Base-by-base conservation (phyloP, 768 basidiomycete species). In the Boletus sensibilis region DNA sequence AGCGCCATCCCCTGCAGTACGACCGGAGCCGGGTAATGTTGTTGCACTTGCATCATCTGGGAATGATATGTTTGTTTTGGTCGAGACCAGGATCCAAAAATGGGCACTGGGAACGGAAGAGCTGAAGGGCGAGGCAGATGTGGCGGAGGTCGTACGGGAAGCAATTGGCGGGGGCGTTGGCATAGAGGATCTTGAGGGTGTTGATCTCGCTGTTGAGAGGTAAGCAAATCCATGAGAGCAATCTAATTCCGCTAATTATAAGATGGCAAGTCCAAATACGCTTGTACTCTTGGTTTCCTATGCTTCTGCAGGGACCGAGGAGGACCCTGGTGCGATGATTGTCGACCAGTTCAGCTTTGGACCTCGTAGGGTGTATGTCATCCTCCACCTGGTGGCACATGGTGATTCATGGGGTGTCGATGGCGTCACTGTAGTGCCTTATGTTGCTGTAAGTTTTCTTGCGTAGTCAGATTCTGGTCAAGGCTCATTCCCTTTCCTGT, bases 201-300 rank as follows among this genome's bases (percentile, higher is more conserved):
- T 91, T 44, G 90, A 92, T 74, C 61, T 91, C 34, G 81, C 81
- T 7, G 68, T 87, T 18, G 82, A 85, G 52, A 76, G 76, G 87
- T 87, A 55, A 51, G 78, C 58, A 58, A 52, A 23, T 42, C 5
- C 33, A 44, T 27, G n/a, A 41, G 14, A 38, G 3, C 10, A 21
- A 14, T 39, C 14, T n/a, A 20, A 12, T 11, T n/a, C 43, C 13
- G 42, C 52, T 63, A 25, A 66, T 20, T 20, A 35, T 31, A 20
- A 4, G 44, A 14, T 43, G 76, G 21, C 12, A 40, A 78, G 88
- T 53, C 69, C 79, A 18, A 79, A 78, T 25, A 77, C 80, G 35
- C 74, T 90, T 34, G 77, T 84, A 12, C 68, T 91, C 21, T 74
- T 92, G 25, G 76, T 87, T 11, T 91, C 90, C 4, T 86, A 87